Percentiles rank a stretch among this genome's conserved stretches.
Conservation (phyloP, 352 stramenopile species). For the Pythium aristosporum region DNA sequence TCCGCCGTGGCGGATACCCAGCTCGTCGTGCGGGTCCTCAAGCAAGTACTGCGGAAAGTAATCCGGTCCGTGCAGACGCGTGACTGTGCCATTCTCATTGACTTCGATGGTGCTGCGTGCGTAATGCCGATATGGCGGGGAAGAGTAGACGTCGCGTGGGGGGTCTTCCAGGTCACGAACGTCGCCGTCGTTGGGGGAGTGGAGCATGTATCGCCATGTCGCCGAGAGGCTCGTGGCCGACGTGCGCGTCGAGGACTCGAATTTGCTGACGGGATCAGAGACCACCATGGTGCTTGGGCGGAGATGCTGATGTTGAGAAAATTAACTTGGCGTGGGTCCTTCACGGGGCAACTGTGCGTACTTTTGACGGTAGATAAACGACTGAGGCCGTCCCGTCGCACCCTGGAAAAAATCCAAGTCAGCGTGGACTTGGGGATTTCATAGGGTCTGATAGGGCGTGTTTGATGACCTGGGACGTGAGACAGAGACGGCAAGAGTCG, state of each 20-base stretch:
- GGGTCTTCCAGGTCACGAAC: neutral
- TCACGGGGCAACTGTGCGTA: neutral
- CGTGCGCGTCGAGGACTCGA: constrained; percentile 1
- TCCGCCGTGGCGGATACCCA: constrained; percentile 10
- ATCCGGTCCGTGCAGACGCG: neutral
- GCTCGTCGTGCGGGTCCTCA: constrained; percentile 14
- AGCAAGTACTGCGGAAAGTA: constrained; percentile 14
- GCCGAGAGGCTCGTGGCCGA: neutral
- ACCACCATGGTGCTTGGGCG: neutral
- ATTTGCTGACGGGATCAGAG: constrained; percentile 5
- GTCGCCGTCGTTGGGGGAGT: neutral
- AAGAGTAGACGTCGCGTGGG: neutral
- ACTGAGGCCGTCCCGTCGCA: neutral
- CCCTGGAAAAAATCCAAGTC: no score
- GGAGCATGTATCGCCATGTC: neutral
- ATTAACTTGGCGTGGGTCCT: no score
- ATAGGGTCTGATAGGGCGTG: no score
- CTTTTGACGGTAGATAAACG: neutral
- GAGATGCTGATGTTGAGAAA: neutral
- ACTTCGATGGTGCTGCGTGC: constrained; percentile 2
- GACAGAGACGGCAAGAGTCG: no score
- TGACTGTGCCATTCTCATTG: neutral
- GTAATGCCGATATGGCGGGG: neutral
- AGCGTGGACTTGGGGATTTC: no score
- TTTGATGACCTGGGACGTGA: no score